phyloP scores from a whole-genome alignment of 2,329 filamentous ascomycete species.

The Xylariales sp. region DNA sequence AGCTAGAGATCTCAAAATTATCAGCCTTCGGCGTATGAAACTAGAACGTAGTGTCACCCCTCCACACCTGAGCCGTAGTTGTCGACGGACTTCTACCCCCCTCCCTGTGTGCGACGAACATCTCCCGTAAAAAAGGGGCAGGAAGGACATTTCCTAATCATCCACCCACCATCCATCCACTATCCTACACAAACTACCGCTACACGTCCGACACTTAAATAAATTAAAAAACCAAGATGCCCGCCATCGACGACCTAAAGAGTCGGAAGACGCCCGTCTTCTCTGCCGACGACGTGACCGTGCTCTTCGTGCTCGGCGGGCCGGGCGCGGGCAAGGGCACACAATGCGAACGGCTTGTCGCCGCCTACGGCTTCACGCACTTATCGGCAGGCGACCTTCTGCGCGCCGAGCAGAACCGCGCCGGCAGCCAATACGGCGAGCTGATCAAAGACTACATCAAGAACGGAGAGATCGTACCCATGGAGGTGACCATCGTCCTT shows the following conservation, averaged over 20 bases:
- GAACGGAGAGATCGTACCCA: slow-evolving; percentile 96
- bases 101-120: neutral
- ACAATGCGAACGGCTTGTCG: slow-evolving; percentile 89
- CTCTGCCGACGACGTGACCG: slow-evolving; percentile 81
- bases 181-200: no score
- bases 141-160: neutral
- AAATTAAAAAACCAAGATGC: slow-evolving; percentile 52
- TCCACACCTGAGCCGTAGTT: neutral
- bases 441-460: slow-evolving; percentile 95
- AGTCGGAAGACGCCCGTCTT: slow-evolving; percentile 72
- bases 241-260: slow-evolving; percentile 52
- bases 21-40: neutral
- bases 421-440: slow-evolving; percentile 87
- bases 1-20: neutral
- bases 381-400: slow-evolving; percentile 93
- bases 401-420: slow-evolving; percentile 90
- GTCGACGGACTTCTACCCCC: neutral
- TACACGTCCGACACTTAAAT: neutral
- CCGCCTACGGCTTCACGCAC: slow-evolving; percentile 90
- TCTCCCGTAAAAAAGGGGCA: neutral
- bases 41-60: neutral
- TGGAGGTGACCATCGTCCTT: slow-evolving; percentile 95
- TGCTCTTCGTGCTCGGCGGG: slow-evolving; percentile 95
- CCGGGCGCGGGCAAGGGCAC: slow-evolving; percentile 97
- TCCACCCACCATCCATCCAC: no score